A percentile compares a stretch with the other conserved stretches of the same genome.
These are phyloP conservation scores for Podospora didyma DNA, from an alignment of 495 filamentous ascomycete species.

Conservation along the genomic window DNA sequence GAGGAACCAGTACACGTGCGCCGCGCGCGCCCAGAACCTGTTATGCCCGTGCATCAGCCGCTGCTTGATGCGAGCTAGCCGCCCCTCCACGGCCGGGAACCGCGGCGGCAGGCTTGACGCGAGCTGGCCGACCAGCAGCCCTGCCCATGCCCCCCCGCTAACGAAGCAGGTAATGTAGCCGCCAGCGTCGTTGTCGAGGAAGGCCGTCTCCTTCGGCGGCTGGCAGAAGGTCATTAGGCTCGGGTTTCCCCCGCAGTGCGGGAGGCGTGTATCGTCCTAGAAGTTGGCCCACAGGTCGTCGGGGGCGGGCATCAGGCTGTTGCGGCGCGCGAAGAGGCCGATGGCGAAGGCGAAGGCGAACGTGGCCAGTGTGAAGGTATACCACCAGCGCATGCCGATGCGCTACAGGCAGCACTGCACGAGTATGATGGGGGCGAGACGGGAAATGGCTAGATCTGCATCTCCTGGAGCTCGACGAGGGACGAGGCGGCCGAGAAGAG, in stretches of 20 bases:
- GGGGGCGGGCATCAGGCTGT: background rate
- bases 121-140: background rate
- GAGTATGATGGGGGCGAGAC: background rate
- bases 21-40: background rate
- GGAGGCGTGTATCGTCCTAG: constrained; percentile 1
- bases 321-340: constrained; percentile 1
- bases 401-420: background rate
- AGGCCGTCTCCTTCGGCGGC: background rate
- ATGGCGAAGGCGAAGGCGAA: background rate
- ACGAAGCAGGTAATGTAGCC: background rate
- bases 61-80: background rate
- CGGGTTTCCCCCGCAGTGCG: constrained; percentile 6
- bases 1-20: background rate
- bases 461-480: constrained; percentile 12
- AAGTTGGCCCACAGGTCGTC: background rate
- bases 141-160: background rate
- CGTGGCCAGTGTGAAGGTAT: constrained; percentile 3
- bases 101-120: too few species aligned
- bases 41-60: background rate
- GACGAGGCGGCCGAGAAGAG: background rate
- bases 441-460: constrained; percentile 1
- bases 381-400: constrained; percentile 14
- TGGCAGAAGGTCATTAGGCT: constrained; percentile 11
- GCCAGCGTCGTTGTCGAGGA: background rate
- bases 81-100: too few species aligned